Percentiles rank a stretch among this genome's conserved stretches.
Evolutionary conservation across 2,329 filamentous ascomycete species (phyloP).

Genomic region (Ceratocystis diversiconidia): DNA sequence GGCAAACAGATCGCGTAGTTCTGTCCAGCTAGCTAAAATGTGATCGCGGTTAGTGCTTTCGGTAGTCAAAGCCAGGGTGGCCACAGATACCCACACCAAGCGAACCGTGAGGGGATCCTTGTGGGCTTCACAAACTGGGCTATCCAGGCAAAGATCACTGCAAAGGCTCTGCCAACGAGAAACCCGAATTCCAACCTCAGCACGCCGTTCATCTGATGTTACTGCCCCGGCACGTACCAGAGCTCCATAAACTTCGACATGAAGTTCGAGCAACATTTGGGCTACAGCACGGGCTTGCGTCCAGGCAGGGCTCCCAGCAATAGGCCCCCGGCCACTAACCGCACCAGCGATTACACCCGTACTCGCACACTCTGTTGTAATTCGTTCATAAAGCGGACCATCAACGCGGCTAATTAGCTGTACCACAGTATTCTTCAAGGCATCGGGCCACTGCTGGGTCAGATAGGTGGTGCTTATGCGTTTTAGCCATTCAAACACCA

Average conservation of each 20-base stretch:
- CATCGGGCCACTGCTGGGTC: constrained; percentile 42
- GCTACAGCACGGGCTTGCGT: constrained; percentile 25
- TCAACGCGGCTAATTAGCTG: constrained; percentile 43
- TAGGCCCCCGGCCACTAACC: not conserved
- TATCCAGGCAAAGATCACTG: constrained; percentile 11
- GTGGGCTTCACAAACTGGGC: not conserved
- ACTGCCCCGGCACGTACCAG: constrained; percentile 14
- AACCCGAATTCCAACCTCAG: constrained; percentile 11
- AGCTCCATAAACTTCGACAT: constrained; percentile 43
- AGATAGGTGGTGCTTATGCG: constrained; percentile 38
- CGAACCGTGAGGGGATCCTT: constrained; percentile 34
- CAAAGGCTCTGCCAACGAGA: constrained; percentile 13
- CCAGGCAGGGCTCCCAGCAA: not conserved
- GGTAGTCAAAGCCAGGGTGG: constrained; percentile 38
- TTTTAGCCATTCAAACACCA: constrained; percentile 44
- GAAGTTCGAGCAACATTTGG: constrained; percentile 47
- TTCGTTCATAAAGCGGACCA: constrained; percentile 34
- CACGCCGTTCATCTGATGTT: constrained; percentile 7
- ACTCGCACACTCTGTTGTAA: constrained; percentile 4
- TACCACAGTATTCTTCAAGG: constrained; percentile 41
- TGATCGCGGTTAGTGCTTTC: constrained; percentile 40
- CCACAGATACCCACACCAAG: constrained; percentile 44
- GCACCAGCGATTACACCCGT: too few species aligned
- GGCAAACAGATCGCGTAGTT: constrained; percentile 37
- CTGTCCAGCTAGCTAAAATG: constrained; percentile 44